Evolutionary conservation across 225 moss, liverwort and hornwort species (phyloP), one percentile per base, ranked within the genome.

Genomic region (Anthoceros angustus): DNA sequence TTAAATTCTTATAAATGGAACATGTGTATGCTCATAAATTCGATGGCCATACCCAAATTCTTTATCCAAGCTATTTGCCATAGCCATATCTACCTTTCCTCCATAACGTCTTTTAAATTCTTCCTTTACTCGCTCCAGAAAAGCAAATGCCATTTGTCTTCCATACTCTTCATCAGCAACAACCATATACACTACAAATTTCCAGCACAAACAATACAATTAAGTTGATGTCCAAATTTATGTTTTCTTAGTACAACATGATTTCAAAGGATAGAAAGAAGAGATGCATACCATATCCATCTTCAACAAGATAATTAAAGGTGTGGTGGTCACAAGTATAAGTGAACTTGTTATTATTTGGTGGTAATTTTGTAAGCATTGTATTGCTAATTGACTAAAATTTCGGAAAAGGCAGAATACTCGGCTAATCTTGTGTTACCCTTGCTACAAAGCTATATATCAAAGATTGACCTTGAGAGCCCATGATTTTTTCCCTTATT

Each of bases 391-490:
- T 0, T 50, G 42, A 63, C 67, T 83, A 12, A 83, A 83, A 65
- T 80, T 83, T 4, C 83, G 0, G 73, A 11, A 68, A 50, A 83
- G 0, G 80, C 6, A 8, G 83, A 73, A 62, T 72, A 77, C 41
- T 83, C 80, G 25, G 73, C 80, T n/a, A 83, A 69, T 64, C 80
- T 73, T 5, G 8, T 63, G 20, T 75, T 70, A 45, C 71, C 14
- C 80, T 70, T 24, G 83, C 77, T 40, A 83, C 83, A 43, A 75
- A 83, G 63, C 75, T 75, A 43, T 83, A 83, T 18, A 80, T 80
- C 71, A 83, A 48, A 5, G 63, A 2, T 16, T 41, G 70, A 7
- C 66, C 74, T 18, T 55, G 18, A 18, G 55, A 55, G 55, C 55
- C 55, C 55, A 55, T 48, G 12, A 2, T 48, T 48, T 12, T 55